Percentiles rank a stretch among this genome's conserved stretches.
Evolutionary conservation across 371 early-diverging fungal genomes (phyloP).

Genomic region (Mucor sp.): DNA sequence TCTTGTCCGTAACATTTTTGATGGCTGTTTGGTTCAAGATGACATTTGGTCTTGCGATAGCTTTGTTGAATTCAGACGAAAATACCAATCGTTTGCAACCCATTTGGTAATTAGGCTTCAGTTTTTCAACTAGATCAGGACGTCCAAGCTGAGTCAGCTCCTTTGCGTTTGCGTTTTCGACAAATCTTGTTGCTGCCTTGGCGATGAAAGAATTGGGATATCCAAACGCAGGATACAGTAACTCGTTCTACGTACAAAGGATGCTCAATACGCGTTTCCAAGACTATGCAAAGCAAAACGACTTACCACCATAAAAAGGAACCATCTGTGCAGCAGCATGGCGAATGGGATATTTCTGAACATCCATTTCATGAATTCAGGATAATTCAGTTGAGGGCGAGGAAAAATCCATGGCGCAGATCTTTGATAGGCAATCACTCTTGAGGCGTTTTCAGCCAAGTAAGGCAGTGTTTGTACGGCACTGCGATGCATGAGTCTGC

Average conservation of each 20-base stretch:
- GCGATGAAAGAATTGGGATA: conserved; percentile 2
- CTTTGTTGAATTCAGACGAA: conserved; percentile 49
- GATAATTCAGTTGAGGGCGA: conserved; percentile 27
- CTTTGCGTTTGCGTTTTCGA: conserved; percentile 11
- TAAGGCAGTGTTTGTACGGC: conserved; percentile 52
- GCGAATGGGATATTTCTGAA: conserved; percentile 43
- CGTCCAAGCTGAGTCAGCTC: conserved; percentile 16
- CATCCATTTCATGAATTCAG: conserved; percentile 26
- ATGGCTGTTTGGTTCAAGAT: conserved; percentile 45
- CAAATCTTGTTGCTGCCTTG: not conserved
- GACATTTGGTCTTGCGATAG: conserved; percentile 48
- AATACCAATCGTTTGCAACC: conserved; percentile 64
- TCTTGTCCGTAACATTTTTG: conserved; percentile 35
- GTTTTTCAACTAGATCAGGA: conserved; percentile 32
- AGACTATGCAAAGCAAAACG: too few relatives aligned
- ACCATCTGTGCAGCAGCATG: conserved; percentile 22
- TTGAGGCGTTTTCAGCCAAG: conserved; percentile 38
- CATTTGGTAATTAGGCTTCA: conserved; percentile 50
- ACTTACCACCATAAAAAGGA: conserved; percentile 2
- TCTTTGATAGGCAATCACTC: conserved; percentile 50
- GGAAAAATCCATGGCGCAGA: conserved; percentile 43
- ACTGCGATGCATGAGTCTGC: conserved; percentile 8
- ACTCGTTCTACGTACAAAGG: not conserved
- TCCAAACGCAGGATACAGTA: not conserved
- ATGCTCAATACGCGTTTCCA: not conserved